phyloP scores from a whole-genome alignment of 495 filamentous ascomycete genomes.

The Tirmania nivea region DNA sequence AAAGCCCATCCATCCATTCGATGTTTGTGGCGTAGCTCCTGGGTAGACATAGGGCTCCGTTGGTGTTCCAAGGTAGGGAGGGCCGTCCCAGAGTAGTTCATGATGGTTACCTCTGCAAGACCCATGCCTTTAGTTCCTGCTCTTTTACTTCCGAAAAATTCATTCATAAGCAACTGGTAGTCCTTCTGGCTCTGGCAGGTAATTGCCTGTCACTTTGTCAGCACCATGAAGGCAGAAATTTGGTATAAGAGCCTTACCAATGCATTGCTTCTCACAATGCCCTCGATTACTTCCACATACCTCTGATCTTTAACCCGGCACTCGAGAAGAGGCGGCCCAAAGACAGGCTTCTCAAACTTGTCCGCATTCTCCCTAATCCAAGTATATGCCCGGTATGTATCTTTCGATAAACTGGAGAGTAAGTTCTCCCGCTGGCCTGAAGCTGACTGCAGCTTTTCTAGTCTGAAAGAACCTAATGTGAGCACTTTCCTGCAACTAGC shows the following conservation, averaged over 20 bases:
- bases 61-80: conserved; percentile 29
- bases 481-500: too few species aligned
- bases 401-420: conserved; percentile 32
- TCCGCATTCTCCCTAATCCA: conserved; percentile 55
- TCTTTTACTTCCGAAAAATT: conserved; percentile 26
- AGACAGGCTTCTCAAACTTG: conserved; percentile 58
- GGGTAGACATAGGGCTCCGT: conserved; percentile 28
- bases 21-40: conserved; percentile 18
- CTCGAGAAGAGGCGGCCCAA: conserved; percentile 61
- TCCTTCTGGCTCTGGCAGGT: conserved; percentile 54
- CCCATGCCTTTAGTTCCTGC: conserved; percentile 27
- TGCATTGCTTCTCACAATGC: conserved; percentile 25
- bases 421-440: conserved; percentile 50
- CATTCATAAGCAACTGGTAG: conserved; percentile 42
- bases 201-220: conserved; percentile 42
- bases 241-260: too few species aligned
- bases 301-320: conserved; percentile 60
- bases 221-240: too few species aligned
- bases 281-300: conserved; percentile 56
- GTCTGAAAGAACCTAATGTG: background rate
- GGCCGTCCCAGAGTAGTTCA: conserved; percentile 25
- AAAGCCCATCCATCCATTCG: conserved; percentile 43
- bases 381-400: conserved; percentile 48
- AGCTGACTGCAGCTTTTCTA: conserved; percentile 47
- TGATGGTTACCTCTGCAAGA: conserved; percentile 44